Conservation (phyloP, 2,329 filamentous ascomycete genomes). For the Pseudogymnoascus sp. region DNA sequence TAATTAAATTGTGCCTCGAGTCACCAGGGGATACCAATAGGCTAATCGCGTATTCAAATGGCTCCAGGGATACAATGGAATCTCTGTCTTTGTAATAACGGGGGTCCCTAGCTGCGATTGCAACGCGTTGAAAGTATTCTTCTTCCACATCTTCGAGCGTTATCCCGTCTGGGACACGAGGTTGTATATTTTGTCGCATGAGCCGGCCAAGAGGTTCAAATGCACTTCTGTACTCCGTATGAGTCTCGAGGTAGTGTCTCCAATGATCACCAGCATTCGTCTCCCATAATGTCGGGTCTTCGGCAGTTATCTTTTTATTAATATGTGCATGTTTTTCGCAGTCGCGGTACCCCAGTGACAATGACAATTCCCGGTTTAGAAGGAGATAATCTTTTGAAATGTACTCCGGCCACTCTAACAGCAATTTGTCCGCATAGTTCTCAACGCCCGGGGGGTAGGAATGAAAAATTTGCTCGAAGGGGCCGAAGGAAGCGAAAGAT, state of each 20-base stretch:
- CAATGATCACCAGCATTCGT: background rate
- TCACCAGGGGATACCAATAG: too few species aligned
- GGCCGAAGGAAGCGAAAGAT: background rate
- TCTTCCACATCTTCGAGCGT: background rate
- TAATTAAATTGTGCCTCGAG: too few species aligned
- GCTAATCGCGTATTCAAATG: background rate
- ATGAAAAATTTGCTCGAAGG: background rate
- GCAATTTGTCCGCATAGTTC: background rate
- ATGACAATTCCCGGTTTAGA: background rate
- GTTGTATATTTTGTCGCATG: background rate
- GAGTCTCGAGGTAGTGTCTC: background rate
- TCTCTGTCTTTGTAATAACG: background rate
- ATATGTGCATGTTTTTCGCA: background rate
- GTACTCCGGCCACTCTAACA: background rate
- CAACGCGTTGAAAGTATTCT: constrained; percentile 2
- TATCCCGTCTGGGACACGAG: background rate
- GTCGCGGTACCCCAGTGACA: background rate
- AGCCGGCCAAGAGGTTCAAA: background rate
- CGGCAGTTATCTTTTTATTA: background rate
- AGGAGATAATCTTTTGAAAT: background rate
- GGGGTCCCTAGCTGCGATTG: background rate
- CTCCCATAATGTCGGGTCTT: background rate
- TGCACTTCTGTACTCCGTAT: background rate
- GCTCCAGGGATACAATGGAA: background rate
- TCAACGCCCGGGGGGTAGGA: background rate